These are phyloP conservation scores for Annulohypoxylon nitens DNA, from an alignment of 495 filamentous ascomycete genomes.

Conservation along the genomic window DNA sequence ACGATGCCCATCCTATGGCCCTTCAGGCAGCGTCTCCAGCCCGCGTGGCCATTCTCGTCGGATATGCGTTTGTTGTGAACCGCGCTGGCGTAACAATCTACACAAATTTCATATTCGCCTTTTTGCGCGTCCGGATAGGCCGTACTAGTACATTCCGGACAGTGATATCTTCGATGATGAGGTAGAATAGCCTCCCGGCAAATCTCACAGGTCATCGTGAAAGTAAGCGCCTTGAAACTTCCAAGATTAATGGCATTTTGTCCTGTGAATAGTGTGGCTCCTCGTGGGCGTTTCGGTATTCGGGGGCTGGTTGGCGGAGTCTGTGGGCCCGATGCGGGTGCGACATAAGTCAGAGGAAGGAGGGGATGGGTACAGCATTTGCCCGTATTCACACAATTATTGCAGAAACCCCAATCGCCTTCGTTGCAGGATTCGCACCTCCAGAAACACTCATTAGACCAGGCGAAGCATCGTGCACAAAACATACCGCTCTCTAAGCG, in stretches of 20 bases:
- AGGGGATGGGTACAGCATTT: conserved; percentile 82
- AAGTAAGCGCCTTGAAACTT: conserved; percentile 67
- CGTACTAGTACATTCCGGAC: conserved; percentile 61
- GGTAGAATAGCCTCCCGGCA: conserved; percentile 79
- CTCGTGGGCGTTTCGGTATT: conserved; percentile 47
- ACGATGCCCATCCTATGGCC: conserved; percentile 91
- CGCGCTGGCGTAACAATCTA: conserved; percentile 77
- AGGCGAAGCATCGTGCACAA: conserved; percentile 78
- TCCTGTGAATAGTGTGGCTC: conserved; percentile 55
- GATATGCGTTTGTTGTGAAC: conserved; percentile 71
- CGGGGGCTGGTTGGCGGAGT: conserved; percentile 44
- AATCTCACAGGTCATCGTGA: conserved; percentile 78
- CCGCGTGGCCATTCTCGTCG: conserved; percentile 77
- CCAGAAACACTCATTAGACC: conserved; percentile 85
- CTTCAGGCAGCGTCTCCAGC: conserved; percentile 82
- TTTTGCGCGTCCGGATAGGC: conserved; percentile 64
- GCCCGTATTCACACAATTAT: conserved; percentile 81
- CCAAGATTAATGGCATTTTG: conserved; percentile 53
- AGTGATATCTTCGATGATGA: conserved; percentile 78
- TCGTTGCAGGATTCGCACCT: conserved; percentile 86
- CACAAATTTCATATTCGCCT: conserved; percentile 89
- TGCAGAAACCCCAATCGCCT: conserved; percentile 93
- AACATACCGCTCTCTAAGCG: conserved; percentile 85
- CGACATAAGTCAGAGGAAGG: conserved; percentile 69
- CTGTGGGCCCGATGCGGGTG: conserved; percentile 28